phyloP scores from a whole-genome alignment of 83 land plant genomes.

The Diphasiastrum complanatum region DNA sequence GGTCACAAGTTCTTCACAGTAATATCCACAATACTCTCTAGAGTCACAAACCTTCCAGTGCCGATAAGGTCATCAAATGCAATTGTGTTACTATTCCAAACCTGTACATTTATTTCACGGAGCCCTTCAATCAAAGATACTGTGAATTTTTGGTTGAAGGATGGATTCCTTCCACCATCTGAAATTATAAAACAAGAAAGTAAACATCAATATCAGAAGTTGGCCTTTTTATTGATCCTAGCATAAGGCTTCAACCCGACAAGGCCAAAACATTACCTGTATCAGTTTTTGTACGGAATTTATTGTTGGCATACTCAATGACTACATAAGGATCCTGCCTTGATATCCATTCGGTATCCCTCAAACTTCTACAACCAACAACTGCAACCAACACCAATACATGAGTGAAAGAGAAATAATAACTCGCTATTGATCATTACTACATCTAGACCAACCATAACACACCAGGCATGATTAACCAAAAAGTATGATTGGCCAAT shows the following conservation, averaged over 20 bases:
- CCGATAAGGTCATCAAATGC: slow-evolving; percentile 34
- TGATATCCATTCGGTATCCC: slow-evolving; percentile 77
- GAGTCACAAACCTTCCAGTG: slow-evolving; percentile 28
- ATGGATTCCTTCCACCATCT: slow-evolving; percentile 41
- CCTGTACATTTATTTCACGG: slow-evolving; percentile 30
- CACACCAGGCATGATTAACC: no score
- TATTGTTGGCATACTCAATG: slow-evolving; percentile 65
- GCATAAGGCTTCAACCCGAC: no score
- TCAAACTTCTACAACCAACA: slow-evolving; percentile 68
- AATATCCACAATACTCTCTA: no score
- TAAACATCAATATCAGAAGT: no score
- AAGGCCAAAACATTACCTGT: no score
- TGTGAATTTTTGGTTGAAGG: slow-evolving; percentile 30
- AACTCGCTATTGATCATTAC: no score
- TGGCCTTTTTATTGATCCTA: no score
- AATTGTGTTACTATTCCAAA: slow-evolving; percentile 39
- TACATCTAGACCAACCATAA: no score
- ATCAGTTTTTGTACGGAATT: slow-evolving; percentile 56
- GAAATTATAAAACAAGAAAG: no score
- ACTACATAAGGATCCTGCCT: slow-evolving; percentile 85
- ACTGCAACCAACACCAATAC: slow-evolving; percentile 49
- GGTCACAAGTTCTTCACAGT: background rate
- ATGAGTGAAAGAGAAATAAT: no score
- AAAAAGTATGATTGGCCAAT: no score
- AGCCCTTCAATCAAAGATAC: slow-evolving; percentile 32